Percentiles rank a stretch among this genome's conserved stretches.
Evolutionary conservation across 2,329 filamentous ascomycete species (phyloP).

Genomic region (Cylindrodendrum hubeiense): DNA sequence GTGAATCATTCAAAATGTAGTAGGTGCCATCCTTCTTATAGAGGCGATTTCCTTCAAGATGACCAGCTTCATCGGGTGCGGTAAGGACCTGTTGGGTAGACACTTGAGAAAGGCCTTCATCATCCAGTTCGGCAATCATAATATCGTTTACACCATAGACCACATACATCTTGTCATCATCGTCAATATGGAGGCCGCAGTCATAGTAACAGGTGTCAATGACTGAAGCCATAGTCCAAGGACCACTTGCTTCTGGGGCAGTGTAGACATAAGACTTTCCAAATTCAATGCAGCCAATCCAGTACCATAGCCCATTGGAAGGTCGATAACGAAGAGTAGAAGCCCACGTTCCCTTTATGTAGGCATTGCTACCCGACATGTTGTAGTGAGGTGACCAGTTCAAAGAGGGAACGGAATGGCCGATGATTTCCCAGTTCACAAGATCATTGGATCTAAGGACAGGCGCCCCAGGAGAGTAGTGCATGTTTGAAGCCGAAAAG

Average conservation of each 20-base stretch:
- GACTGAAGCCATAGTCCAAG: not conserved
- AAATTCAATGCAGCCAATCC: not conserved
- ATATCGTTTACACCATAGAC: not conserved
- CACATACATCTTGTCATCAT: not conserved
- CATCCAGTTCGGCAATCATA: not conserved
- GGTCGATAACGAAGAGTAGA: not conserved
- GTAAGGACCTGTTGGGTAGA: too few relatives aligned
- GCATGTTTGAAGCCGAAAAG: too few relatives aligned
- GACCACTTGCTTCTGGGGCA: not conserved
- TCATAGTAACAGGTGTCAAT: not conserved
- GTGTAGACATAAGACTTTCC: not conserved
- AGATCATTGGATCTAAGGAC: too few relatives aligned
- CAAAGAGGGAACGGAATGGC: not conserved
- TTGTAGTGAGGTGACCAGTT: not conserved
- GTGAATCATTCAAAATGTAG: too few relatives aligned
- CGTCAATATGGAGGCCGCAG: not conserved
- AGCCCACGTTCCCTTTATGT: not conserved
- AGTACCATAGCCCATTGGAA: not conserved
- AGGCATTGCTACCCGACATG: not conserved
- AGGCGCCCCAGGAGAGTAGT: too few relatives aligned
- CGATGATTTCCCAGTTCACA: not conserved
- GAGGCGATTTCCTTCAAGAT: not conserved
- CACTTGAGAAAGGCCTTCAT: not conserved
- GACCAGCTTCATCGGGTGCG: too few relatives aligned
- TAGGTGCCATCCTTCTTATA: too few relatives aligned